These are phyloP conservation scores for Starmerella stigmatis DNA, from an alignment of 805 yeast species.

Conservation along the genomic window DNA sequence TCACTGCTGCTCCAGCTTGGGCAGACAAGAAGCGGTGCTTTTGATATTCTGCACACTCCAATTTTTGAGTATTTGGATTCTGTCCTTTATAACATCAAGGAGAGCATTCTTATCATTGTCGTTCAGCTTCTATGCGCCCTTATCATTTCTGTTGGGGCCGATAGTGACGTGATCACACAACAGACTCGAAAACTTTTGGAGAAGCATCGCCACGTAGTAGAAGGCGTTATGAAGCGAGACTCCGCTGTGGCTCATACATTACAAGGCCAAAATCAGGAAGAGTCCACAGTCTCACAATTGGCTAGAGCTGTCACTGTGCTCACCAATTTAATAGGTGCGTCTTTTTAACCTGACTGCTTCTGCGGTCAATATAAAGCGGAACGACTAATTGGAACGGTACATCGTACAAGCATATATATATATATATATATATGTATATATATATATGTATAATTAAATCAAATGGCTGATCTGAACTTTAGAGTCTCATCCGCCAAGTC, in stretches of 20 bases:
- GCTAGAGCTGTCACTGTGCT: constrained; percentile 7
- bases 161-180: constrained; percentile 47
- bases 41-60: constrained; percentile 61
- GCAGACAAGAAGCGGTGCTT: constrained; percentile 67
- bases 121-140: constrained; percentile 63
- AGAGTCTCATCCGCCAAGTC: constrained; percentile 12
- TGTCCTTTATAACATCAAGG: constrained; percentile 43
- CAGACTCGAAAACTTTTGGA: constrained; percentile 44
- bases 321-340: not conserved
- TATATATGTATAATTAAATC: too few species aligned
- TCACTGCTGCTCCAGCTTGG: constrained; percentile 65
- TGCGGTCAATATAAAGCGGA: too few species aligned
- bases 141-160: constrained; percentile 65
- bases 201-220: constrained; percentile 34
- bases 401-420: too few species aligned
- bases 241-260: constrained; percentile 1
- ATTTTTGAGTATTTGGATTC: constrained; percentile 54
- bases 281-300: constrained; percentile 2
- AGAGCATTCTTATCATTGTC: constrained; percentile 60
- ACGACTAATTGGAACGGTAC: too few species aligned
- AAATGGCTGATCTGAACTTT: not conserved
- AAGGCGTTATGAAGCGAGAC: constrained; percentile 8
- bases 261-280: not conserved
- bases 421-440: not conserved
- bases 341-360: not conserved